These are phyloP conservation scores for Saccharomycopsis fibuligera DNA, from an alignment of 805 yeast species.

Conservation along the genomic window DNA sequence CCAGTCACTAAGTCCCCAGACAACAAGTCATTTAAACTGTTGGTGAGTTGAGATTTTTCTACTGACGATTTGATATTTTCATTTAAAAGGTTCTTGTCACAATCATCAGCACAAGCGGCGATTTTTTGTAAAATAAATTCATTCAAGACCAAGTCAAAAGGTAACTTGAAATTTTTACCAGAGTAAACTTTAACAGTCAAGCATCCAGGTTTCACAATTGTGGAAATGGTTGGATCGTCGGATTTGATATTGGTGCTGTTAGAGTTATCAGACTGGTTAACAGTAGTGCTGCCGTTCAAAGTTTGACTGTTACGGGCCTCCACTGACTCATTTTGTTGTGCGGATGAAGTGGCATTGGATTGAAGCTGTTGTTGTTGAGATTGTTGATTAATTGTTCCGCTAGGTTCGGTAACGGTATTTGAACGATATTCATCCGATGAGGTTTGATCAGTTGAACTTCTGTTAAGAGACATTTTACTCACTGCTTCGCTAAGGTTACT, in stretches of 20 bases:
- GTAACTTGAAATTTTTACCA: conserved; percentile 61
- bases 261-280: not conserved
- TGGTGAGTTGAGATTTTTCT: not conserved
- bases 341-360: not conserved
- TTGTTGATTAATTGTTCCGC: no score
- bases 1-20: conserved; percentile 6
- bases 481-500: conserved; percentile 11
- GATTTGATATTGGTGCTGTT: not conserved
- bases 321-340: not conserved
- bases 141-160: conserved; percentile 62
- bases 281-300: not conserved
- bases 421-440: not conserved
- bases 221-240: conserved; percentile 6
- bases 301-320: no score
- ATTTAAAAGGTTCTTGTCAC: conserved; percentile 29
- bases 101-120: conserved; percentile 47
- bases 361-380: conserved; percentile 1
- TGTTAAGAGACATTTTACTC: conserved; percentile 10
- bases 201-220: conserved; percentile 19
- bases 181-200: conserved; percentile 72
- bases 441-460: not conserved
- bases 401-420: not conserved
- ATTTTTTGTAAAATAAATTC: conserved; percentile 58
- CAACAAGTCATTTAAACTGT: not conserved
- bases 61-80: conserved; percentile 29